Evolutionary conservation across 768 basidiomycete genomes (phyloP).

Genomic region (Mycena metata): DNA sequence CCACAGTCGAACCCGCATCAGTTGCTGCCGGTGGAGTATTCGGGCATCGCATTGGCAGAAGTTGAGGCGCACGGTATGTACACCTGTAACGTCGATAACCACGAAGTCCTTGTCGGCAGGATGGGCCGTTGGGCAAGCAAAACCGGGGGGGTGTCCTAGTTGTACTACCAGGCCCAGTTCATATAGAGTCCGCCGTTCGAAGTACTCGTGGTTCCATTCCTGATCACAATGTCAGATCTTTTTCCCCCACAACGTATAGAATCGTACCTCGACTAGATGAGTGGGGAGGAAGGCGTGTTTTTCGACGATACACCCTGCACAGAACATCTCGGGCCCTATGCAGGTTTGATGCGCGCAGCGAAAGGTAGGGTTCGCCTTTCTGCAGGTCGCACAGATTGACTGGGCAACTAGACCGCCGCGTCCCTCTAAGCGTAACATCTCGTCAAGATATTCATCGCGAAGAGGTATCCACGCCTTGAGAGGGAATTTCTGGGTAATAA

Average conservation of each 20-base stretch:
- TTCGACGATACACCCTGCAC: neutral
- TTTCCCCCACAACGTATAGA: neutral
- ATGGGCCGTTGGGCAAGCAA: neutral
- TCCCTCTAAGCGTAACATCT: slow-evolving; percentile 5
- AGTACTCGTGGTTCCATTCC: neutral
- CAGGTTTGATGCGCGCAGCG: neutral
- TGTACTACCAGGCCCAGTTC: slow-evolving; percentile 8
- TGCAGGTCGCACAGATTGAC: neutral
- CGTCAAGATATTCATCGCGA: slow-evolving; percentile 4
- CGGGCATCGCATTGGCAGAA: slow-evolving; percentile 13
- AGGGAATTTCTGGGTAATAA: neutral
- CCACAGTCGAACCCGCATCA: slow-evolving; percentile 25
- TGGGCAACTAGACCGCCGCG: neutral
- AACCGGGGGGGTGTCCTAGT: slow-evolving; percentile 7
- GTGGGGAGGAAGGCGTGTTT: neutral
- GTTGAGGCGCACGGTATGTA: slow-evolving; percentile 1
- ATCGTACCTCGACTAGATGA: too few relatives aligned
- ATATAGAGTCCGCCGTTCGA: neutral
- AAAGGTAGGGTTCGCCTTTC: neutral
- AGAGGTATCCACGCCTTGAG: neutral
- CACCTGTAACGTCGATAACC: slow-evolving; percentile 5
- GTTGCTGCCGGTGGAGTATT: slow-evolving; percentile 16
- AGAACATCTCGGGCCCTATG: slow-evolving; percentile 2
- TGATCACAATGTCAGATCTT: neutral
- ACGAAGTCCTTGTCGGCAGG: neutral